Conservation (phyloP, 139 green algal species). For the Chlamydomonas sp. region DNA sequence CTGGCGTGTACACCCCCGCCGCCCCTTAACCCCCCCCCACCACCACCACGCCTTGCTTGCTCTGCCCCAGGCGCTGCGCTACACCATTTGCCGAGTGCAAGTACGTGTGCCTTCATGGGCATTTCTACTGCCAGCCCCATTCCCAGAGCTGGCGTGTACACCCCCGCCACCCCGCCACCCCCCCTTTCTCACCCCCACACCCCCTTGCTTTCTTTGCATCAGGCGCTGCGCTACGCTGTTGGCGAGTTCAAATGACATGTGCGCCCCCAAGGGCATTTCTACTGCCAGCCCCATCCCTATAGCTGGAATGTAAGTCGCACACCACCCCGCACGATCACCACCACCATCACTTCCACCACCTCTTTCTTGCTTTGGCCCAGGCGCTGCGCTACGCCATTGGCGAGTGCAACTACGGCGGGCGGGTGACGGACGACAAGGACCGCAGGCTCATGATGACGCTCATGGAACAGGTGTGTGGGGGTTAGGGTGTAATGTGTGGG, state of each 20-base stretch:
- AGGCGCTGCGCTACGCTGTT: conserved; percentile 49
- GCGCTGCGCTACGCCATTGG: conserved; percentile 56
- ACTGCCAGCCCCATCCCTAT: too few relatives aligned
- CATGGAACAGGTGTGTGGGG: conserved; percentile 34
- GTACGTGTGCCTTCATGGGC: too few relatives aligned
- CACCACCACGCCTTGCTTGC: too few relatives aligned
- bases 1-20: not conserved
- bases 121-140: too few relatives aligned
- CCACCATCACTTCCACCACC: too few relatives aligned
- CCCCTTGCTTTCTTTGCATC: too few relatives aligned
- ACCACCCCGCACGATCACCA: not conserved
- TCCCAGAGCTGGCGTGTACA: not conserved
- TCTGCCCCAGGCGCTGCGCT: conserved; percentile 45
- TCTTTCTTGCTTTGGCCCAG: too few relatives aligned
- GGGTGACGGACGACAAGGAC: conserved; percentile 66
- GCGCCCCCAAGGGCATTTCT: too few relatives aligned
- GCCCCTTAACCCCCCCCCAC: not conserved
- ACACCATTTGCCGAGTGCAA: conserved; percentile 67
- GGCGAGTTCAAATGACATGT: too few relatives aligned
- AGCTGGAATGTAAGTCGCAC: not conserved
- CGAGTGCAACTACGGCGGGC: conserved; percentile 68
- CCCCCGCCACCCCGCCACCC: not conserved
- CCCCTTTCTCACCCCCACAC: too few relatives aligned
- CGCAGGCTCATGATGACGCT: conserved; percentile 48
- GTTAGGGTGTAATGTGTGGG: not conserved